phyloP scores from a whole-genome alignment of 257 asterid genomes.

The Rauvolfia tetraphylla region DNA sequence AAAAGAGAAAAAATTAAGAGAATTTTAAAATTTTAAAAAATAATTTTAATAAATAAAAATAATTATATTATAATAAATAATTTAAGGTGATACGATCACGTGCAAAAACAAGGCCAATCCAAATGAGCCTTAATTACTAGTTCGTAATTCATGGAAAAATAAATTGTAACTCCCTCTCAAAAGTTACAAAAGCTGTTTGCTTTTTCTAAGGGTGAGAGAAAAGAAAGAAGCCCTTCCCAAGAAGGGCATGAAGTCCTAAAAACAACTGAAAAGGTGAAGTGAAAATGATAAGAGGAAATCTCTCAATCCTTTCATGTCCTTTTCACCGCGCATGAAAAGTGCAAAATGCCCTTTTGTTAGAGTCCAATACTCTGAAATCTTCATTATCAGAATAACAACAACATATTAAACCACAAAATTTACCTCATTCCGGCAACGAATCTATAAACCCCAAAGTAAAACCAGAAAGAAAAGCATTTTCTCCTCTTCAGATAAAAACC shows the following conservation, averaged over 20 bases:
- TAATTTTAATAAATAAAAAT: too few species aligned
- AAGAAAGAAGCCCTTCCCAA: neutral
- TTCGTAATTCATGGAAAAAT: too few species aligned
- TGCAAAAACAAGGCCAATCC: too few species aligned
- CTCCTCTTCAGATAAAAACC: slow-evolving; percentile 16
- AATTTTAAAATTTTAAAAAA: too few species aligned
- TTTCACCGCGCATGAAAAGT: slow-evolving; percentile 3
- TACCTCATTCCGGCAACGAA: neutral
- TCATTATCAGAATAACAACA: neutral
- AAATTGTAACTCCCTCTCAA: too few species aligned
- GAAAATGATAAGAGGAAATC: neutral
- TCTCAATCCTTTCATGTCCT: neutral
- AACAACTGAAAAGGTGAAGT: slow-evolving; percentile 1
- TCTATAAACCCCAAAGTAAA: neutral
- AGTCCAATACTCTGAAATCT: neutral
- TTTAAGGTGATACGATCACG: too few species aligned
- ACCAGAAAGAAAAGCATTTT: neutral
- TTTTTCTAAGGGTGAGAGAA: too few species aligned
- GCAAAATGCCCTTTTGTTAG: neutral
- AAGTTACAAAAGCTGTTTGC: too few species aligned
- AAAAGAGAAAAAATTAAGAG: too few species aligned
- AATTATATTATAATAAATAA: too few species aligned
- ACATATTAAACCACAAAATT: neutral
- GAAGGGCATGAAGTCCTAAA: neutral
- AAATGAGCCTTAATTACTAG: too few species aligned